These are phyloP conservation scores for Trametopsis cervina DNA, from an alignment of 768 basidiomycete genomes.

Conservation along the genomic window DNA sequence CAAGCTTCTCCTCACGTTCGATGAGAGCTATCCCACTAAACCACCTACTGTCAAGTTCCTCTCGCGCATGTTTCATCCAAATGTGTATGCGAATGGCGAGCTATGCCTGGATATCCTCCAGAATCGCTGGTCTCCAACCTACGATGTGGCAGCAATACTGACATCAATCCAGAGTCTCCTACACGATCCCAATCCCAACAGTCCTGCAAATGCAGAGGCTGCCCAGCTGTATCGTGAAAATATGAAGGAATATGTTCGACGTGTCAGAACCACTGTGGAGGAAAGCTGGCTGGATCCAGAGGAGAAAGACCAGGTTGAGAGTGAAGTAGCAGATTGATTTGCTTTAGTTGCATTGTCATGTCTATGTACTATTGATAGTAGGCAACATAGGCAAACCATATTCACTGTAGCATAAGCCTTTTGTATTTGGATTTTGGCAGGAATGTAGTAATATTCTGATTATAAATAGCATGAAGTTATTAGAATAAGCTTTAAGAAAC, in stretches of 20 bases:
- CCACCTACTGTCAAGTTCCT: constrained; percentile 97
- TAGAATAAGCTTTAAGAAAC: too few relatives aligned
- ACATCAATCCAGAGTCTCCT: constrained; percentile 93
- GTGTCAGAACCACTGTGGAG: constrained; percentile 91
- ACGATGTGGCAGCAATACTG: constrained; percentile 97
- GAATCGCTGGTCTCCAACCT: constrained; percentile 98
- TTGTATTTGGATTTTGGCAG: too few relatives aligned
- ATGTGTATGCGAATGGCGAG: constrained; percentile 97
- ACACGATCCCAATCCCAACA: constrained; percentile 97
- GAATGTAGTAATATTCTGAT: too few relatives aligned
- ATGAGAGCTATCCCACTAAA: constrained; percentile 98
- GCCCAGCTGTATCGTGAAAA: constrained; percentile 95
- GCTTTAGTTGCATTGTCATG: too few relatives aligned
- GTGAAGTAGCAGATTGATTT: too few relatives aligned
- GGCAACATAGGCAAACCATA: too few relatives aligned
- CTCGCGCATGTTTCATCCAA: constrained; percentile 97
- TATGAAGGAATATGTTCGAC: constrained; percentile 95
- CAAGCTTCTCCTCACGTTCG: constrained; percentile 91
- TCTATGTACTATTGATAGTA: too few relatives aligned
- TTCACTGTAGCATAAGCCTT: too few relatives aligned
- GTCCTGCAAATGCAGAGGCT: constrained; percentile 97
- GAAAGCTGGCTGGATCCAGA: constrained; percentile 87
- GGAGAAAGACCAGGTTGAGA: constrained; percentile 55
- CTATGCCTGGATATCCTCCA: constrained; percentile 98
- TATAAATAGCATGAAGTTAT: too few relatives aligned